Evolutionary conservation across 306 rosid species (phyloP).

Genomic region (Fragaria nilgerrensis): DNA sequence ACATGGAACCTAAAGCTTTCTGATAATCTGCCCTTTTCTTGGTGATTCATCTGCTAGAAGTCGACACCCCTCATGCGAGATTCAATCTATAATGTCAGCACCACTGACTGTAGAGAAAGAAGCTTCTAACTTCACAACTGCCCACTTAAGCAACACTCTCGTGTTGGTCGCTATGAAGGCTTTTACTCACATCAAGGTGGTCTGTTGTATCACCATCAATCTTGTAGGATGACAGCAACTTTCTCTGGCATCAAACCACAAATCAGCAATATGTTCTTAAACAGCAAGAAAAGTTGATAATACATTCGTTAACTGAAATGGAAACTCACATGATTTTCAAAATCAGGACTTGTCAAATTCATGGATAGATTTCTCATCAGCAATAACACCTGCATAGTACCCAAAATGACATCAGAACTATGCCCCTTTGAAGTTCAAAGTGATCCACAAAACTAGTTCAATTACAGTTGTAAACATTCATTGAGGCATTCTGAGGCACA

Average conservation of each 20-base stretch:
- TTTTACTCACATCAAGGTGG: slow-evolving; percentile 24
- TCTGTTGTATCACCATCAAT: slow-evolving; percentile 35
- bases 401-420: slow-evolving; percentile 11
- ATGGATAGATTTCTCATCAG: slow-evolving; percentile 93
- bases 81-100: not conserved
- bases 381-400: slow-evolving; percentile 63
- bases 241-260: slow-evolving; percentile 49
- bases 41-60: not conserved
- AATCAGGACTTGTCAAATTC: slow-evolving; percentile 83
- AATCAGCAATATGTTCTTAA: not conserved
- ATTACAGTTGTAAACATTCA: not conserved
- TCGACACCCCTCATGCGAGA: not conserved
- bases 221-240: slow-evolving; percentile 65
- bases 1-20: slow-evolving; percentile 20
- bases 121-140: not conserved
- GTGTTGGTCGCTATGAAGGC: slow-evolving; percentile 27
- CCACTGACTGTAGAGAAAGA: not conserved
- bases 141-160: slow-evolving; percentile 36
- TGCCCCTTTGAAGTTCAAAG: slow-evolving; percentile 3
- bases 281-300: not conserved
- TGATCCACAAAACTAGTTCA: slow-evolving; percentile 1
- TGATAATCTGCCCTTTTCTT: slow-evolving; percentile 10
- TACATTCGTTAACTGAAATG: not conserved
- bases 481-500: not conserved
- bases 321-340: slow-evolving; percentile 87